Conservation (phyloP, 2,329 filamentous ascomycete species). For the Cucurbitaria berberidis region DNA sequence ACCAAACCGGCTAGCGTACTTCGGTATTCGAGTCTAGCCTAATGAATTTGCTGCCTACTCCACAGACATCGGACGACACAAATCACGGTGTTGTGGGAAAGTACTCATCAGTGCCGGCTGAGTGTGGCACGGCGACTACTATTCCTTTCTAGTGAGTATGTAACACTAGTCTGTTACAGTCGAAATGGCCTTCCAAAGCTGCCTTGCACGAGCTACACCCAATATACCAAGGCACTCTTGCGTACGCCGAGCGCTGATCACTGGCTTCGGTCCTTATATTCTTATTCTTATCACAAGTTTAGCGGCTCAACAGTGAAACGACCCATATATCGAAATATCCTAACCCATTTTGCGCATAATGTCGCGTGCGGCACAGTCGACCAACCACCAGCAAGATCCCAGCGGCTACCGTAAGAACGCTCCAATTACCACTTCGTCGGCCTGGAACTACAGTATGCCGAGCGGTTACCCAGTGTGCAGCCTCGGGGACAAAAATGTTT, state of each 20-base stretch:
- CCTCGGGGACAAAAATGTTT: constrained; percentile 11
- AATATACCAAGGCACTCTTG: background rate
- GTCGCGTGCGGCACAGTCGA: background rate
- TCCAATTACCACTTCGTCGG: background rate
- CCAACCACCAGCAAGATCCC: background rate
- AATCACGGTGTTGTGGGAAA: too few relatives aligned
- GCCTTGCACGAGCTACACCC: background rate
- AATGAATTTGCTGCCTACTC: background rate
- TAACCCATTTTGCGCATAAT: background rate
- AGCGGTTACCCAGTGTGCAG: background rate
- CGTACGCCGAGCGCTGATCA: background rate
- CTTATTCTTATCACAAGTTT: background rate
- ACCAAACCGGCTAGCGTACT: constrained; percentile 9
- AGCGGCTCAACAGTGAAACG: background rate
- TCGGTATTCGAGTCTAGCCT: too few relatives aligned
- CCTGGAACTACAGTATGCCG: background rate
- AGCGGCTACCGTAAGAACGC: background rate
- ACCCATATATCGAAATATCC: too few relatives aligned
- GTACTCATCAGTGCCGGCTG: too few relatives aligned
- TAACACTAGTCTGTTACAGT: background rate
- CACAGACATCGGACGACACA: too few relatives aligned
- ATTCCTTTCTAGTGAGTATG: too few relatives aligned
- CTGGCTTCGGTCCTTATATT: background rate
- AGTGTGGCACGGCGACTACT: too few relatives aligned
- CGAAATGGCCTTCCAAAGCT: background rate